A percentile compares a stretch with the other conserved stretches of the same genome.
Conservation (phyloP, 176 grass and related monocot species). For the Oryza meridionalis region DNA sequence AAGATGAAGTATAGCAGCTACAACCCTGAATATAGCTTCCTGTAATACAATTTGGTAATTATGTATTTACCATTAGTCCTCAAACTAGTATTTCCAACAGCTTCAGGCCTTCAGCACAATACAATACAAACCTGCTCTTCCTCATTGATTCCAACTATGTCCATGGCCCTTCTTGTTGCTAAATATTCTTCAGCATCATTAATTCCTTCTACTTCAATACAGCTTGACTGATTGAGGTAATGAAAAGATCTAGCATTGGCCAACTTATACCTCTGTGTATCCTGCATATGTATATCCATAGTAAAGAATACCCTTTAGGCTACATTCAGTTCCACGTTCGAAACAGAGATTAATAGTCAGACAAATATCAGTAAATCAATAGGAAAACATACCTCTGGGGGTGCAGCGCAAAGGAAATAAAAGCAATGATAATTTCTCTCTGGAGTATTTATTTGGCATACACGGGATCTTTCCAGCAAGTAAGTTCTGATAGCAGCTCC, state of each 20-base stretch:
- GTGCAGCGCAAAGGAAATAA: conserved; percentile 90
- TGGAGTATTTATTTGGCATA: conserved; percentile 96
- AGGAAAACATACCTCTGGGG: conserved; percentile 69
- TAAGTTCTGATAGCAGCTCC: conserved; percentile 99
- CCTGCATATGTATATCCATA: conserved; percentile 51
- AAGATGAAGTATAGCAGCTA: conserved; percentile 98
- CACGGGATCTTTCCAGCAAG: conserved; percentile 98
- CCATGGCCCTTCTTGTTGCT: conserved; percentile 99
- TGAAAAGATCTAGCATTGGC: conserved; percentile 75
- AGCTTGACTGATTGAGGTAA: conserved; percentile 96
- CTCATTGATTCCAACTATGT: conserved; percentile 97
- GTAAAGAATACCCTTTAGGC: conserved; percentile 23
- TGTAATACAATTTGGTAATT: conserved; percentile 48
- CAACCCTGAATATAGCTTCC: conserved; percentile 96
- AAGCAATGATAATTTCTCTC: conserved; percentile 99
- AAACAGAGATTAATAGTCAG: conserved; percentile 1
- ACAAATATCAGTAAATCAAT: conserved; percentile 24
- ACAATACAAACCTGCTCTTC: conserved; percentile 74
- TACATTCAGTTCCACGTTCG: conserved; percentile 9
- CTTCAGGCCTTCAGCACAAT: conserved; percentile 33
- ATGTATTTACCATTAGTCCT: conserved; percentile 21
- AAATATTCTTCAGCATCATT: conserved; percentile 98
- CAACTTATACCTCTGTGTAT: conserved; percentile 80
- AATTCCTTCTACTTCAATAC: conserved; percentile 91
- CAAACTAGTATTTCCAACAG: conserved; percentile 36